Base-by-base conservation (phyloP, 768 basidiomycete genomes). In the Cantharellus anzutake region DNA sequence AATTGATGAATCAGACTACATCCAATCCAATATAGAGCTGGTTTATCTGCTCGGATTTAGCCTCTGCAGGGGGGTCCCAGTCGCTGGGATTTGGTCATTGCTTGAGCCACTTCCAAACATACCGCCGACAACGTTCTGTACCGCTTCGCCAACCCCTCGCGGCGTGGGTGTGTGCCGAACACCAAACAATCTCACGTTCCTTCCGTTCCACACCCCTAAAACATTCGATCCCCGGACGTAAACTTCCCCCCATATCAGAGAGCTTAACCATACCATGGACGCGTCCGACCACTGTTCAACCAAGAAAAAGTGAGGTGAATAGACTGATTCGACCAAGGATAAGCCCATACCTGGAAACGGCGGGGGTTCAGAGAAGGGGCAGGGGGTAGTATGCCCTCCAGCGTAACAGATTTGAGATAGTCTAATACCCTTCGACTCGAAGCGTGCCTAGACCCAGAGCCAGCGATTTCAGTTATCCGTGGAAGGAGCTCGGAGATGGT, bases 191-290 rank as follows among this genome's bases (percentile, higher is more conserved):
- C 86, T 81, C 38, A 96, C 89, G 56, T 81, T 84, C 11, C 92
- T 96, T 20, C 81, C 79, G 64, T 87, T 88, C 91, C 93, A 97
- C 50, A 93, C 80, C 7, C 86, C 88, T 34, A 91, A 73, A 1
- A 86, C 85, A 1, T 83, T 80, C 80, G 93, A 86, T 3, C 83
- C 86, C 53, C 85, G 83, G 29, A 96, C 85, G 67, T 93, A 99
- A 20, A 94, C 79, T 68, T 93, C 89, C 44, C 96, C 93, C 92
- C 94, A 99, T 29, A 93, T 82, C 58, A 97, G 72, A 0, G 88
- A 91, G 3, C 91, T 87, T 42, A 94, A 75, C 94, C 96, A 97
- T 16, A 92, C 78, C 61, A 86, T 75, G 2, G 90, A 92, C 1
- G 88, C 83, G 64, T 92, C 86, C 7, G 91, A 86, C 92, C 92